These are phyloP conservation scores for Pleurotus djamor DNA, from an alignment of 768 basidiomycete genomes.

Conservation along the genomic window DNA sequence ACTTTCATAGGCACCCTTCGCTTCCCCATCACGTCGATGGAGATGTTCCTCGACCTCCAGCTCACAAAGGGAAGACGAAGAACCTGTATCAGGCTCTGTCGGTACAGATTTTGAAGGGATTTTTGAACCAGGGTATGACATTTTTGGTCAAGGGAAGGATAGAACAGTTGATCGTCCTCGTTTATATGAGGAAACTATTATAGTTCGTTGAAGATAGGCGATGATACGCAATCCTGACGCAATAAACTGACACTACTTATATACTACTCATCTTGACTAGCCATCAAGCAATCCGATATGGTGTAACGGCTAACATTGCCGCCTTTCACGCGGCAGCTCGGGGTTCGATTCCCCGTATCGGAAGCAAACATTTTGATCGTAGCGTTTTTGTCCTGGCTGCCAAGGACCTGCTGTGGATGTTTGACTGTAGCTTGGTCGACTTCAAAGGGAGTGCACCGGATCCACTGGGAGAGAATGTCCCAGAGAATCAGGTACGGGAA, in stretches of 20 bases:
- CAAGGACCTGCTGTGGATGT: too few relatives aligned
- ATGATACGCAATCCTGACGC: too few relatives aligned
- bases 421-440: too few relatives aligned
- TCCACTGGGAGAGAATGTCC: too few relatives aligned
- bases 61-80: conserved; percentile 19
- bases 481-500: too few relatives aligned
- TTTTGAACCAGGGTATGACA: conserved; percentile 55
- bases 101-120: conserved; percentile 50
- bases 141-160: conserved; percentile 52
- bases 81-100: conserved; percentile 55
- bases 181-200: conserved; percentile 11
- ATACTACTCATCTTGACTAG: too few relatives aligned
- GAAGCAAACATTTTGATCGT: not conserved
- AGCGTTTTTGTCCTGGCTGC: not conserved
- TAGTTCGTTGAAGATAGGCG: not conserved
- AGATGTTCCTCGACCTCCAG: conserved; percentile 1
- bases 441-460: too few relatives aligned
- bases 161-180: conserved; percentile 18
- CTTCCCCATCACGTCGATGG: not conserved
- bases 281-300: conserved; percentile 43
- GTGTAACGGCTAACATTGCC: conserved; percentile 66
- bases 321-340: conserved; percentile 51
- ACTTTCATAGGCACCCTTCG: not conserved
- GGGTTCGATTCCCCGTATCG: conserved; percentile 38
- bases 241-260: not conserved